phyloP scores from a whole-genome alignment of 1,139 yeast genomes.

The Yamadazyma siamensis region DNA sequence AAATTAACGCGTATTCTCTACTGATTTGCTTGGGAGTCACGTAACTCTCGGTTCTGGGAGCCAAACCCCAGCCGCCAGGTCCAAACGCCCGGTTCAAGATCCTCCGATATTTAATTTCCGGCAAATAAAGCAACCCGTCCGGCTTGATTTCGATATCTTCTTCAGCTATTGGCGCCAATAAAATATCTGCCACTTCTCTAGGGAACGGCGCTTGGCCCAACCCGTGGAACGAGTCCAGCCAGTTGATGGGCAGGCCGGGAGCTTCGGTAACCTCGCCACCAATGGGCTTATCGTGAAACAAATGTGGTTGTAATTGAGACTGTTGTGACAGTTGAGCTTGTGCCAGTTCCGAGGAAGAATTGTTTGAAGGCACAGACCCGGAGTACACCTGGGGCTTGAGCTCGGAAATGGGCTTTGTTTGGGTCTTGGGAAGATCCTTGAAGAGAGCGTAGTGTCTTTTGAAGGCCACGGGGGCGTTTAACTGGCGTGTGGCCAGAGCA shows the following conservation, averaged over 20 bases:
- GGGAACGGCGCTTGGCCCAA: constrained; percentile 76
- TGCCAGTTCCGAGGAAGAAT: neutral
- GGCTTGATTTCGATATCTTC: constrained; percentile 91
- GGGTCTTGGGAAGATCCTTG: constrained; percentile 10
- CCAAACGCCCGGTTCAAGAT: constrained; percentile 89
- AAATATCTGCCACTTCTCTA: constrained; percentile 52
- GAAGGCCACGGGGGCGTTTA: neutral
- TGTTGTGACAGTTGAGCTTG: too few relatives aligned
- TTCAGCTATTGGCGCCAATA: constrained; percentile 57
- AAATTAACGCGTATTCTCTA: constrained; percentile 84
- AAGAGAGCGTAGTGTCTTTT: constrained; percentile 12
- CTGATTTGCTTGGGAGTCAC: constrained; percentile 65
- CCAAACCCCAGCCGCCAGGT: constrained; percentile 99
- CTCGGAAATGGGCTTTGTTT: constrained; percentile 5
- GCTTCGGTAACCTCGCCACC: constrained; percentile 3
- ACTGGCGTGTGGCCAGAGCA: neutral
- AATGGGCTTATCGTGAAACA: constrained; percentile 20
- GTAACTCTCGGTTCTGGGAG: constrained; percentile 83
- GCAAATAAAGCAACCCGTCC: constrained; percentile 86
- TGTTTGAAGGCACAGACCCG: constrained; percentile 1
- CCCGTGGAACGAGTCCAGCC: constrained; percentile 82
- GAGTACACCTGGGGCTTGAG: constrained; percentile 1
- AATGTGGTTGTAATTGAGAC: too few relatives aligned
- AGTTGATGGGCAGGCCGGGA: constrained; percentile 36
- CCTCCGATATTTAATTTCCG: constrained; percentile 92